Base-by-base conservation (phyloP, 192 early-diverging fungal genomes). In the Chytriomyces confervae region DNA sequence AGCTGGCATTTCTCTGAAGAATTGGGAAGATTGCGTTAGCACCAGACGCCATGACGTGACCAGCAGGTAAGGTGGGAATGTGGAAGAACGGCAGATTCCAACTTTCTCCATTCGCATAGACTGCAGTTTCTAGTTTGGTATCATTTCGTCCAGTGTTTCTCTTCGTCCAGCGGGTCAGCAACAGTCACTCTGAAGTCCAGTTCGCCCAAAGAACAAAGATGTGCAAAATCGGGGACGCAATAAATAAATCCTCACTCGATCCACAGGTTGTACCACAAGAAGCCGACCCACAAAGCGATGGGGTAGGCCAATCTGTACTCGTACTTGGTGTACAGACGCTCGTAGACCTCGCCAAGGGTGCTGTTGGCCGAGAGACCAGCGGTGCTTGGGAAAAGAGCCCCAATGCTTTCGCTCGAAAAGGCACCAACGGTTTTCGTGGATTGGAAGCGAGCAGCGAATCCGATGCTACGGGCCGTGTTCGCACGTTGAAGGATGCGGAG, bases 181-280 rank as follows among this genome's bases (percentile, higher is more conserved):
- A 57, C 11, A 11, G 53, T 20, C 13, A 20, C 0, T 57, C 53
- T 20, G 20, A 57, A 57, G 11, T 18, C 53, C 11, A 57, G 53
- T 57, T 57, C 53, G 13, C 53, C 20, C 13, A 1, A 20, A 20
- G 53, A 20, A 57, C 53, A 20, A 1, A 53, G 11, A 20, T 3
- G 11, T 57, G 53, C 53, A 57, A 11, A 20, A 20, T 20, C 53
- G 20, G 53, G 20, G 20, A 20, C 13, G 20, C 53, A 20, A 57
- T 11, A 18, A 20, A 48, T 18, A 69, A 27, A 65, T 27, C 13
- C 83, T 87, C 78, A 88, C 84, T 81, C 76, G 53, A 44, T 50
- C 85, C 85, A 86, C 20, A 89, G 66, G 66, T 78, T 62, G 75
- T 77, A 85, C 74, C 77, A 89, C n/a, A 81, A 64, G 76, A 89